Conservation (phyloP, 495 filamentous ascomycete species). For the Aspergillus sparsus region DNA sequence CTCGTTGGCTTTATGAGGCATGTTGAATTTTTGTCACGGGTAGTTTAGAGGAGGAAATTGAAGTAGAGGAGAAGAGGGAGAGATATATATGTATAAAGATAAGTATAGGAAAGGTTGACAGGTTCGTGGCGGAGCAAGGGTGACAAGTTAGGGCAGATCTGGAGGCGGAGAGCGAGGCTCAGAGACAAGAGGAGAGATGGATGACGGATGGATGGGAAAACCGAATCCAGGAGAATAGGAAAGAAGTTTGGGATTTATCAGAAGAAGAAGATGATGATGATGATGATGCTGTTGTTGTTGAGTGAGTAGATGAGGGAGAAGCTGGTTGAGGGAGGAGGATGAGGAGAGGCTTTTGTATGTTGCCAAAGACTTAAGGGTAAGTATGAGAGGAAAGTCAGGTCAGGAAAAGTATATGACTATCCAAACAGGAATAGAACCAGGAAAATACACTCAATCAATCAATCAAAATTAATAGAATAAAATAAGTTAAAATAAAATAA, state of each 20-base stretch:
- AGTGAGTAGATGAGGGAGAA: slow-evolving; percentile 3
- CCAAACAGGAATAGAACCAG: slow-evolving; percentile 22
- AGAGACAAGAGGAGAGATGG: slow-evolving; percentile 9
- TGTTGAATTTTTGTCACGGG: slow-evolving; percentile 26
- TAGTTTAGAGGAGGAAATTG: slow-evolving; percentile 7
- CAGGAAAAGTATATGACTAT: slow-evolving; percentile 10
- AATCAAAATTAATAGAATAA: too few relatives aligned
- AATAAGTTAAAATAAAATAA: too few relatives aligned
- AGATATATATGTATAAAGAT: slow-evolving; percentile 21
- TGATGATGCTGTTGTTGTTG: slow-evolving; percentile 9
- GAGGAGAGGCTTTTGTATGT: slow-evolving; percentile 24
- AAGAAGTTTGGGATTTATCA: too few relatives aligned
- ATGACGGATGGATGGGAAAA: slow-evolving; percentile 2
- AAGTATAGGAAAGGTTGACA: slow-evolving; percentile 20
- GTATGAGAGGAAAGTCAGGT: slow-evolving; percentile 10
- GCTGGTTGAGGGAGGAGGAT: slow-evolving; percentile 17
- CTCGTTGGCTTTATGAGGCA: slow-evolving; percentile 49
- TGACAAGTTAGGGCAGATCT: slow-evolving; percentile 11
- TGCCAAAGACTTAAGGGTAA: slow-evolving; percentile 17
- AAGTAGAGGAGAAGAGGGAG: slow-evolving; percentile 9
- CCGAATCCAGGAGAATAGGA: too few relatives aligned
- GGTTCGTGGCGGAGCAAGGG: slow-evolving; percentile 21
- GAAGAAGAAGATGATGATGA: background rate
- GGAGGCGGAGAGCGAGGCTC: slow-evolving; percentile 15
- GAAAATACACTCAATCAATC: slow-evolving; percentile 12